Evolutionary conservation across 2,329 filamentous ascomycete species (phyloP).

Genomic region (Cladosporium colombiae): DNA sequence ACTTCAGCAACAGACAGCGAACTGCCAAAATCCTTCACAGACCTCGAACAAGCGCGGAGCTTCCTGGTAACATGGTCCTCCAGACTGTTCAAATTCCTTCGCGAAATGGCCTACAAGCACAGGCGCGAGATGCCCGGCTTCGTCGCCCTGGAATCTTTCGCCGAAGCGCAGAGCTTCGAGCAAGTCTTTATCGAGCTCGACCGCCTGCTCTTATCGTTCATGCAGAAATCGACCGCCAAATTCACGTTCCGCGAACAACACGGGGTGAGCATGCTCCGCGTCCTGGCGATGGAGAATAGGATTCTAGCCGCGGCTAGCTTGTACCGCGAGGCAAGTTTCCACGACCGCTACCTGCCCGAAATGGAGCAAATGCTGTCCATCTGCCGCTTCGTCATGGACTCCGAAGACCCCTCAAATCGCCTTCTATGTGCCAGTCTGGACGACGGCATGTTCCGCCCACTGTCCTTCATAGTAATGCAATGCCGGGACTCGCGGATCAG

Average conservation of each 20-base stretch:
- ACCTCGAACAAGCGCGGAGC: slow-evolving; percentile 34
- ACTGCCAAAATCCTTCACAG: slow-evolving; percentile 29
- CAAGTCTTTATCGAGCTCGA: slow-evolving; percentile 31
- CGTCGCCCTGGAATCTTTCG: slow-evolving; percentile 32
- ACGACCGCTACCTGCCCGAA: slow-evolving; percentile 31
- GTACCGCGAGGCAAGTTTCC: slow-evolving; percentile 31
- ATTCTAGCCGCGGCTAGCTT: slow-evolving; percentile 32
- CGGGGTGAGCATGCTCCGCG: slow-evolving; percentile 34
- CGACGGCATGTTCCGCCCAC: slow-evolving; percentile 34
- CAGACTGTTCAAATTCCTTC: slow-evolving; percentile 34
- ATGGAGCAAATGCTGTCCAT: slow-evolving; percentile 37
- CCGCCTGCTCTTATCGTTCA: slow-evolving; percentile 32
- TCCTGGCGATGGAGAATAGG: slow-evolving; percentile 33
- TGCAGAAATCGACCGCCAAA: slow-evolving; percentile 32
- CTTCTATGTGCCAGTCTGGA: slow-evolving; percentile 34
- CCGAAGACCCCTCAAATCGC: slow-evolving; percentile 31
- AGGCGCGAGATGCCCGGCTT: slow-evolving; percentile 30
- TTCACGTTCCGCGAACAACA: slow-evolving; percentile 34
- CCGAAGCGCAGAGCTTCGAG: slow-evolving; percentile 31
- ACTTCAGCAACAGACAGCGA: slow-evolving; percentile 29
- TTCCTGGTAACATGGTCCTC: slow-evolving; percentile 33
- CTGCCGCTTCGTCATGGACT: slow-evolving; percentile 33
- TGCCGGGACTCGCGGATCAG: slow-evolving; percentile 34
- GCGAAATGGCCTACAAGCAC: slow-evolving; percentile 31
- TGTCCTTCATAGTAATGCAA: slow-evolving; percentile 33